phyloP scores from a whole-genome alignment of 2,329 filamentous ascomycete genomes.

The Hyphodiscus sp. region DNA sequence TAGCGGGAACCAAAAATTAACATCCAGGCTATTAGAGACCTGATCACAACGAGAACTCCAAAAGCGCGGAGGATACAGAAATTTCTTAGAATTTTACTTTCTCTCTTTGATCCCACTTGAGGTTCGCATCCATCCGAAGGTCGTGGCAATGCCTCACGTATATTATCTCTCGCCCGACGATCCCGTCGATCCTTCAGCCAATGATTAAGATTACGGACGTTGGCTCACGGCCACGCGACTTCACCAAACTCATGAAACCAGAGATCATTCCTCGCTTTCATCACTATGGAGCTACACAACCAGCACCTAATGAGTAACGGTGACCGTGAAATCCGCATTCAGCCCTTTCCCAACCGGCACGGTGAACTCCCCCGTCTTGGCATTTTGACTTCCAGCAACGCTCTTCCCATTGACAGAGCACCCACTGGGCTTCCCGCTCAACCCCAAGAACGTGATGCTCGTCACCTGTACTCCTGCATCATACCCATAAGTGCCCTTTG shows the following conservation, averaged over 20 bases:
- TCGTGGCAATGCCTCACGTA: conserved; percentile 3
- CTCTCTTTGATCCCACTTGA: background rate
- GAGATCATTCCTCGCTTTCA: background rate
- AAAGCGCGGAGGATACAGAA: no score
- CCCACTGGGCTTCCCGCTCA: conserved; percentile 1
- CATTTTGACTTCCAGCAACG: conserved; percentile 1
- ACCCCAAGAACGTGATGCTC: conserved; percentile 45
- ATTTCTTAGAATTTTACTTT: background rate
- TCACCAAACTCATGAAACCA: background rate
- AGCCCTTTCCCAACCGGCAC: conserved; percentile 9
- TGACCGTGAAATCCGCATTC: conserved; percentile 5
- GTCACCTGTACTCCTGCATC: conserved; percentile 36
- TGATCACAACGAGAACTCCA: no score
- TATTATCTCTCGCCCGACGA: conserved; percentile 10
- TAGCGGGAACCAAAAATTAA: no score
- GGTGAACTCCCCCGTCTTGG: conserved; percentile 1
- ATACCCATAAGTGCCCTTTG: conserved; percentile 50
- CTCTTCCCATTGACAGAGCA: background rate
- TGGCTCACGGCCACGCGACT: background rate
- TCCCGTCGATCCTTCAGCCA: conserved; percentile 8
- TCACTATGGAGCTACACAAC: background rate
- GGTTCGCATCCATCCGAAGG: background rate
- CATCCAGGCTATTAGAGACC: no score
- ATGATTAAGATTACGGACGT: background rate
- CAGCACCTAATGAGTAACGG: conserved; percentile 1